A percentile compares a stretch with the other conserved stretches of the same genome.
phyloP scores from a whole-genome alignment of 2,329 filamentous ascomycete genomes.

The Colletotrichum filicis region DNA sequence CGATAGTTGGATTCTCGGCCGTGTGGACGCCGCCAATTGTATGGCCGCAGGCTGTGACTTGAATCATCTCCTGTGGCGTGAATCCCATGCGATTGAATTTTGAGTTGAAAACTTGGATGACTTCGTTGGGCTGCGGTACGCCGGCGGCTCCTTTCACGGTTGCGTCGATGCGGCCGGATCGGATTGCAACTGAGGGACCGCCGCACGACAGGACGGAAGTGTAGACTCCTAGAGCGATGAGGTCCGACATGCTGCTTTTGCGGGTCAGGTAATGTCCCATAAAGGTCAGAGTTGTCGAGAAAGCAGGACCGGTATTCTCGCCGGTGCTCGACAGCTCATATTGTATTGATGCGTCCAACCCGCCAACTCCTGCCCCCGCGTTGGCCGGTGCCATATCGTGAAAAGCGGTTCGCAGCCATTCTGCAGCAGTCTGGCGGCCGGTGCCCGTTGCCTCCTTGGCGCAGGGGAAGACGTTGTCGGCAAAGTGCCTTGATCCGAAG shows the following conservation, averaged over 20 bases:
- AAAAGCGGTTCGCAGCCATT: conserved; percentile 71
- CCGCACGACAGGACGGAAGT: conserved; percentile 68
- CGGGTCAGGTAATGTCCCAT: conserved; percentile 64
- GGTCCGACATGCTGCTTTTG: conserved; percentile 63
- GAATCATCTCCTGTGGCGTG: conserved; percentile 66
- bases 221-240: conserved; percentile 69
- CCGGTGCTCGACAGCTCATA: conserved; percentile 63
- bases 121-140: conserved; percentile 69
- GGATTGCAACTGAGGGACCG: conserved; percentile 64
- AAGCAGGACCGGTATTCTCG: conserved; percentile 68
- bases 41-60: conserved; percentile 70
- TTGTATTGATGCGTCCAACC: conserved; percentile 69
- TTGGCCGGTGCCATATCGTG: conserved; percentile 71
- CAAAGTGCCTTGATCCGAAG: conserved; percentile 65
- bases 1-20: conserved; percentile 63
- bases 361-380: conserved; percentile 58
- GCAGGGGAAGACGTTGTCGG: conserved; percentile 67
- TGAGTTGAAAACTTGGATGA: conserved; percentile 59
- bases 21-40: conserved; percentile 69
- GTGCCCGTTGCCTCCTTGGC: conserved; percentile 61
- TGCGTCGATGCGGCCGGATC: conserved; percentile 66
- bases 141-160: conserved; percentile 56
- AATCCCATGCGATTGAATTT: conserved; percentile 71
- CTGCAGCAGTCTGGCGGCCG: conserved; percentile 68
- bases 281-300: conserved; percentile 63